Base-by-base conservation (phyloP, 2,329 filamentous ascomycete genomes). In the Epichloe baconii region DNA sequence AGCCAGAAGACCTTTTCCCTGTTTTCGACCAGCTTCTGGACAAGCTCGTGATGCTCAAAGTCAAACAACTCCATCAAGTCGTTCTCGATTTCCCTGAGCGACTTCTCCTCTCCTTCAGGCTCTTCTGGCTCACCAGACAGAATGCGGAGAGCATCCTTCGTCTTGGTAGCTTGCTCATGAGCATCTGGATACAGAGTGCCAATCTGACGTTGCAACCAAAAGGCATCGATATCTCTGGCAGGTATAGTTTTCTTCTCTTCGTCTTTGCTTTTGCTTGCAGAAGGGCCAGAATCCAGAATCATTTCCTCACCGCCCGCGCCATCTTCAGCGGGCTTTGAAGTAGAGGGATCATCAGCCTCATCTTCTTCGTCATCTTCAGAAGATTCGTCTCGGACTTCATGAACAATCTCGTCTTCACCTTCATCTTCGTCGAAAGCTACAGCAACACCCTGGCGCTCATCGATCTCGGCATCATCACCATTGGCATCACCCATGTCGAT, bases 11-110 rank as follows among this genome's bases (percentile, higher is more conserved):
- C 82, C 72, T 93, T 94, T 61, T 96, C 88, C 52, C 88, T 80
- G 67, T 98, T 98, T 58, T 85, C 81, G 52, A 97, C 89, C 15
- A 98, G 77, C 66, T 88, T 91, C 56, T 88, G 84, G 26, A 97
- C 93, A 50, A 96, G 77, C 56, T 96, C 89, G 54, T 94, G 88
- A 62, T 96, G 86, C 61, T 97, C 91, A 62, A 95, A 98, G 61
- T 98, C 93, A 60, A 98, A 97, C 0, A 98, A 78, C 61, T 96
- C 93, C 86, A 97, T 97, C 52, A 98, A 75, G 56, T 98, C 93
- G 66, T 98, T 98, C 63, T 98, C 93, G 51, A 97, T 90, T 62
- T 98, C 91, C 61, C 91, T 83, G 34, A 97, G 74, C 14, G 86
- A 78, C 66, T 87, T 90, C 61, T 94, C 88, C 53, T 91, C 84